Evolutionary conservation across 805 yeast species (phyloP), one percentile per base, ranked within the genome.

Genomic region (Candida ulmi): DNA sequence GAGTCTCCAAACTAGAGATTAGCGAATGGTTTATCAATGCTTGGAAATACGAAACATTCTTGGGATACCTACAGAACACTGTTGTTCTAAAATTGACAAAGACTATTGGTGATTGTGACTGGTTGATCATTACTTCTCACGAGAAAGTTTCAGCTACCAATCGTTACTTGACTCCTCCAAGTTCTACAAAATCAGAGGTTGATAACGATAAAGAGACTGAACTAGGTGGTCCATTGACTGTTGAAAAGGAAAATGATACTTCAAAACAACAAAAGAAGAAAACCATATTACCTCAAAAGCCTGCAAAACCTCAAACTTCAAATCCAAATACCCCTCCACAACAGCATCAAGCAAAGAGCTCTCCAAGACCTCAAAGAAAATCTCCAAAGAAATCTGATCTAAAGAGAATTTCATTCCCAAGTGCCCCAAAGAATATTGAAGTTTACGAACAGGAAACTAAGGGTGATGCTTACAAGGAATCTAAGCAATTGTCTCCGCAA

Each of bases 1-100:
- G 64, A 37, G 55, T 64, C 12, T 63, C 66, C 2, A 64, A 64
- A 43, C 41, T 61, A 28, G 60, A 55, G n/a, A 52, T 63, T 30
- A 60, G 62, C 19, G 65, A 63, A 37, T 64, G 68, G 67, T 62
- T 63, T 33, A 60, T 63, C 35, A 61, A 62, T 32, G 58, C 66
- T 18, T 65, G 69, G 69, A 63, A 64, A 41, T 58, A 61, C 33
- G 69, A 64, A 41, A 60, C 65, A 13, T 62, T 61, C 37, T 50
- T 61, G 42, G 63, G 63, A 7, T 56, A 53, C 23, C 49, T 63
- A 33, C 58, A 58, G 17, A 60, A 59, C 38, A 62, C 67, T 3
- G 54, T 63, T 36, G 57, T 64, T 13, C 43, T 64, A 38, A 62
- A 63, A 43, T 43, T 65, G 24, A 61, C 64, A 4, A 55, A 57